phyloP scores from a whole-genome alignment of 441 rosid genomes.

The Croton laevigatus region DNA sequence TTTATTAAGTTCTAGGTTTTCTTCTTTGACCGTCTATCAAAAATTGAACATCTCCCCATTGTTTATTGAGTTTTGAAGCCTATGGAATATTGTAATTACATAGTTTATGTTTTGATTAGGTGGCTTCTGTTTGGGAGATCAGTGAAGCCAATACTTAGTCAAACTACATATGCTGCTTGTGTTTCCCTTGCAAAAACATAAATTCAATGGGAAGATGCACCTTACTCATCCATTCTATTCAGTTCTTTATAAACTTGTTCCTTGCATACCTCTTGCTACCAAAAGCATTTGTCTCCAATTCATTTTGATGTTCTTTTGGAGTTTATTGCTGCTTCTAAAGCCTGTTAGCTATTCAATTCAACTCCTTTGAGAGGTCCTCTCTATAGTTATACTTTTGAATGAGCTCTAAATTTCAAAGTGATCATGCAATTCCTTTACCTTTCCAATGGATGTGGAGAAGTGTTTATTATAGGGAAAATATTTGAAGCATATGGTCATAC shows the following conservation, averaged over 20 bases:
- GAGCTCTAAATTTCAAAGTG: slow-evolving; percentile 10
- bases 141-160: slow-evolving; percentile 23
- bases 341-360: slow-evolving; percentile 18
- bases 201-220: slow-evolving; percentile 20
- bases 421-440: neutral
- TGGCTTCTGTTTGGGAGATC: slow-evolving; percentile 19
- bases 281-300: slow-evolving; percentile 7
- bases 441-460: slow-evolving; percentile 13
- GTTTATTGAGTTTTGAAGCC: slow-evolving; percentile 27
- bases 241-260: slow-evolving; percentile 17
- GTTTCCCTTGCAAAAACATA: slow-evolving; percentile 11
- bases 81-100: slow-evolving; percentile 22
- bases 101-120: slow-evolving; percentile 17
- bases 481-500: slow-evolving; percentile 8
- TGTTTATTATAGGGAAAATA: slow-evolving; percentile 4
- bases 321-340: slow-evolving; percentile 3
- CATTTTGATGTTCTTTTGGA: neutral
- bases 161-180: slow-evolving; percentile 22
- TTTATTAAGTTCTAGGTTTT: slow-evolving; percentile 13
- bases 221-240: slow-evolving; percentile 4
- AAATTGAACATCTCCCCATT: slow-evolving; percentile 20
- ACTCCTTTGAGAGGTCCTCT: slow-evolving; percentile 6
- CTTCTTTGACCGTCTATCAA: slow-evolving; percentile 31
- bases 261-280: slow-evolving; percentile 13
- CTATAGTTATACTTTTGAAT: slow-evolving; percentile 8